phyloP scores from a whole-genome alignment of 164 flowering plant species.

The Tetrastigma voinierianum region DNA sequence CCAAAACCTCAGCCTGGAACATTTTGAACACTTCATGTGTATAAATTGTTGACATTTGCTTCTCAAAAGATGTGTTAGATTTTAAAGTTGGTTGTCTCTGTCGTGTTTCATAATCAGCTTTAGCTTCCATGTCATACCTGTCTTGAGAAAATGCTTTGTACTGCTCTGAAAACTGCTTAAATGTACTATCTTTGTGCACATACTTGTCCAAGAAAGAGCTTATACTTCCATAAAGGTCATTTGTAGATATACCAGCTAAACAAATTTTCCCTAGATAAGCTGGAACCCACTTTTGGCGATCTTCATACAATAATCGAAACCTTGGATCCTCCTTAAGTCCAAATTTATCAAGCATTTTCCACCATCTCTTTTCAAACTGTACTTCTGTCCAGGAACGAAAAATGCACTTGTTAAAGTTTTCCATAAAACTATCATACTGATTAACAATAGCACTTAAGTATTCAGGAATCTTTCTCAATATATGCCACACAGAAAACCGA shows the following conservation, averaged over 20 bases:
- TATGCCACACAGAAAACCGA: constrained; percentile 32
- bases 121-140: constrained; percentile 20
- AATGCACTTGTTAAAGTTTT: constrained; percentile 23
- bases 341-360: constrained; percentile 24
- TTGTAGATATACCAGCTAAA: constrained; percentile 33
- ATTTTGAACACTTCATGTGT: constrained; percentile 26
- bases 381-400: constrained; percentile 26
- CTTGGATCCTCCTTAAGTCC: constrained; percentile 23
- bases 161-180: constrained; percentile 23
- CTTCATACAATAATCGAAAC: constrained; percentile 20
- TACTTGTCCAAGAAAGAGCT: constrained; percentile 27
- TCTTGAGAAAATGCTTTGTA: constrained; percentile 14
- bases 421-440: constrained; percentile 15
- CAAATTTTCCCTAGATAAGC: constrained; percentile 14
- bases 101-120: constrained; percentile 21
- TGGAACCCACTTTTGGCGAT: constrained; percentile 32
- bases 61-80: constrained; percentile 23
- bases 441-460: constrained; percentile 7
- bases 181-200: constrained; percentile 15
- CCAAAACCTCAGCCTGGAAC: constrained; percentile 28
- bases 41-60: constrained; percentile 25
- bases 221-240: constrained; percentile 22
- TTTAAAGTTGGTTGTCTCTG: constrained; percentile 14
- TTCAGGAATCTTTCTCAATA: constrained; percentile 27
- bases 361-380: constrained; percentile 33